phyloP scores from a whole-genome alignment of 805 yeast genomes.

The Wickerhamiella bombiphila region DNA sequence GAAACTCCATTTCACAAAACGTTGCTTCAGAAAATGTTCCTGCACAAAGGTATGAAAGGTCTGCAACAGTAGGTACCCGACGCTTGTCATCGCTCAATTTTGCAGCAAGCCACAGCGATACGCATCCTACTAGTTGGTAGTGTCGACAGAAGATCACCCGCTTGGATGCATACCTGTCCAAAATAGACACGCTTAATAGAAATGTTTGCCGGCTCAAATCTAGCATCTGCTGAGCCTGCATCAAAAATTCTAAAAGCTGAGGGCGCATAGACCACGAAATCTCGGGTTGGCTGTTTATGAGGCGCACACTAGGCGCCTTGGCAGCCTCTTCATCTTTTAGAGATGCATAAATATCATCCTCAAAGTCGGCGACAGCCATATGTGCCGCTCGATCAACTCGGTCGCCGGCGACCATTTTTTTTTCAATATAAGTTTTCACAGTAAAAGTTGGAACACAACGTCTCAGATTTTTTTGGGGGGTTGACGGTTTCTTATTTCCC shows the following conservation, averaged over 20 bases:
- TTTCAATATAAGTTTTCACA: background rate
- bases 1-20: constrained; percentile 66
- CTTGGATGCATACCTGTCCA: constrained; percentile 83
- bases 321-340: constrained; percentile 8
- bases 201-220: constrained; percentile 53
- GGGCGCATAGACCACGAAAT: constrained; percentile 58
- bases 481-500: too few relatives aligned
- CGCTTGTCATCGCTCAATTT: constrained; percentile 66
- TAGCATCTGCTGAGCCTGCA: constrained; percentile 46
- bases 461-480: too few relatives aligned
- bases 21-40: constrained; percentile 43
- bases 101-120: constrained; percentile 86
- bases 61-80: constrained; percentile 58
- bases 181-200: constrained; percentile 55
- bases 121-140: constrained; percentile 78
- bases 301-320: constrained; percentile 36
- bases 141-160: constrained; percentile 75
- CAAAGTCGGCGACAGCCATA: constrained; percentile 14
- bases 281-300: constrained; percentile 82
- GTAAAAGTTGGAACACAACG: background rate
- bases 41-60: constrained; percentile 59
- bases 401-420: background rate
- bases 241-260: constrained; percentile 61
- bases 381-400: constrained; percentile 15
- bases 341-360: constrained; percentile 11